Base-by-base conservation (phyloP, 2,329 filamentous ascomycete genomes). In the Colletotrichum chrysophilum region DNA sequence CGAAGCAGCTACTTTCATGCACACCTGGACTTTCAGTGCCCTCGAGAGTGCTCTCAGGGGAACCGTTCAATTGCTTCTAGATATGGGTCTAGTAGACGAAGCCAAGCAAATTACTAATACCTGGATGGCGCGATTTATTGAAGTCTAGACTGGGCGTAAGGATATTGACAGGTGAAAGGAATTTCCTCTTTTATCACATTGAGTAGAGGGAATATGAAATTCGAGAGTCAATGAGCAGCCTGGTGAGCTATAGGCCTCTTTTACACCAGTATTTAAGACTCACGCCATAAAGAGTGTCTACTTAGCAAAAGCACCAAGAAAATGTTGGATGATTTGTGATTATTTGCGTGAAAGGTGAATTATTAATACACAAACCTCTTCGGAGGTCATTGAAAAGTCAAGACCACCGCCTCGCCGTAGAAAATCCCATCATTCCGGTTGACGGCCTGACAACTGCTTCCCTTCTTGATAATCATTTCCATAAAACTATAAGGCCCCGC, bases 91-190 rank as follows among this genome's bases (percentile, higher is more conserved):
- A 26, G 90, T 92, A 2, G 91, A 92, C 80, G 91, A 93, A 81
- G 91, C 91, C 0, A 92, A 92, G 83, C 79, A 87, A 75, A 82
- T 92, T 28, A 88, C 88, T 1, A 81, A 89, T n/a, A 87, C 86
- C 5, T 92, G 91, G 90, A 92, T 92, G 90, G 90, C 88, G 3
- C 84, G 90, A 62, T 92, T 90, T 89, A 90, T 83, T 12, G 79
- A 70, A 6, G 56, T 77, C 4, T 77, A 34, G 26, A 48, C 5
- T 12, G 5, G n/a, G 2, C 1, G 18, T n/a, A 48, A 12, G 2
- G 1, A 1, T 48, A 13, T n/a, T 7, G 9, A 48, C 1, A n/a
- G n/a, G n/a, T 48, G 3, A 7, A 48, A 21, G n/a, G n/a, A 48
- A 4, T 7, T 21, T 48, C 1, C 18, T 21, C 43, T n/a, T 21